phyloP scores from a whole-genome alignment of 2,329 filamentous ascomycete species.

The Neofusicoccum ribis region DNA sequence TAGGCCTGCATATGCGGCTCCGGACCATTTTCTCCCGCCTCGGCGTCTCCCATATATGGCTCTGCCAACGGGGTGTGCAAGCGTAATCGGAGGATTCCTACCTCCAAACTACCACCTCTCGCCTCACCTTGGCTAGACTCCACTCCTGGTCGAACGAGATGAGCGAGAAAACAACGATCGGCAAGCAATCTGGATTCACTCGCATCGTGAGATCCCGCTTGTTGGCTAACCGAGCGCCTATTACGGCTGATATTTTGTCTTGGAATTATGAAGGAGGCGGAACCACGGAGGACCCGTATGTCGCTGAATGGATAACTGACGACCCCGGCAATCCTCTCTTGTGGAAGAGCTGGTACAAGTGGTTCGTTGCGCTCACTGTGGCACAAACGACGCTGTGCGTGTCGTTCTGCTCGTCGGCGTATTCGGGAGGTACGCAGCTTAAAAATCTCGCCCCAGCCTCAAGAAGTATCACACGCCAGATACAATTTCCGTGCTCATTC shows the following conservation, averaged over 20 bases:
- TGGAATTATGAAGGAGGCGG: slow-evolving; percentile 46
- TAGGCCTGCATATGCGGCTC: background rate
- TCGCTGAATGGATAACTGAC: slow-evolving; percentile 49
- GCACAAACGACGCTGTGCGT: slow-evolving; percentile 46
- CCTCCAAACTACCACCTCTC: too few relatives aligned
- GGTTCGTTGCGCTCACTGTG: slow-evolving; percentile 42
- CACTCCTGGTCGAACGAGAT: background rate
- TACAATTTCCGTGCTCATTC: background rate
- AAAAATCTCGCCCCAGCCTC: background rate
- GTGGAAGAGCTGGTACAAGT: slow-evolving; percentile 41
- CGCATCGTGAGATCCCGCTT: slow-evolving; percentile 35
- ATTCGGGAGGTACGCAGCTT: slow-evolving; percentile 34
- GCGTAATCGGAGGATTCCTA: too few relatives aligned
- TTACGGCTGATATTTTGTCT: slow-evolving; percentile 37
- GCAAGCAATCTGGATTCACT: background rate
- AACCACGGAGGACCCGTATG: slow-evolving; percentile 45
- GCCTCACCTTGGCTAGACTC: background rate
- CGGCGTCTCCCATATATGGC: background rate
- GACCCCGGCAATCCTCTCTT: slow-evolving; percentile 49
- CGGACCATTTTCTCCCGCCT: background rate
- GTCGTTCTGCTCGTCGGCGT: slow-evolving; percentile 46
- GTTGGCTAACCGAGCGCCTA: slow-evolving; percentile 36
- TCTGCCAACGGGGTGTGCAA: too few relatives aligned
- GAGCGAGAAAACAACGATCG: background rate
- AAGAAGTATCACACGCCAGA: too few relatives aligned